Base-by-base conservation (phyloP, 352 stramenopile species). In the Pythium biforme region DNA sequence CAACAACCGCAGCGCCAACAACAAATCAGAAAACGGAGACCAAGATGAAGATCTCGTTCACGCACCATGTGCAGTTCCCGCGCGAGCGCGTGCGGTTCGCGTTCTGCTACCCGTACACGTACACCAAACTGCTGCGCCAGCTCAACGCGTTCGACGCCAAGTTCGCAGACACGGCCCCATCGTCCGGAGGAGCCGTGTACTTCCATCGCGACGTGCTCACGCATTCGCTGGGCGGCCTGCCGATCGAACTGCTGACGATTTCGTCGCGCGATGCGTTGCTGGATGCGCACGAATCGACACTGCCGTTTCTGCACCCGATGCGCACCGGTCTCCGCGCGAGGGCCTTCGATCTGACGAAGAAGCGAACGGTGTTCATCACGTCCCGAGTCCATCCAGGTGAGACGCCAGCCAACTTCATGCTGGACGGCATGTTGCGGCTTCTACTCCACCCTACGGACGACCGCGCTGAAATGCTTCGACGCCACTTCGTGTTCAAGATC, bases 361-460 rank as follows among this genome's bases (percentile, higher is more conserved):
- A 80, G 41, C 55, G 55, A 4, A 76, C 66, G 0, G 74, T 95
- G 4, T 79, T 95, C 22, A 70, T 96, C 19, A 81, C 69, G 10
- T 76, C 83, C 12, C 64, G 88, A 10, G 88, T 96, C 4, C 88
- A 96, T 64, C 84, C 88, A n/a, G 88, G 85, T 4, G 85, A 94
- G 59, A 94, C 83, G 10, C 86, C 86, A 2, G 72, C 82, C 4
- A 87, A 73, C 43, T 94, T 90, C 47, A 80, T 89, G 40, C 68
- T 86, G 9, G 74, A 90, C n/a, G 81, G 82, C 11, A 77, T 84
- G 54, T 57, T 95, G 3, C 46, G 58, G 6, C 68, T 88, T 23
- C 64, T 88, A 2, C 34, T 89, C 17, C 68, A 81, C 23, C 48
- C 54, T 19, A 77, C 80, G 19, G 87, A 96, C 53, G 69, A 72